Base-by-base conservation (phyloP, 371 early-diverging fungal genomes). In the Capillidium heterosporum region DNA sequence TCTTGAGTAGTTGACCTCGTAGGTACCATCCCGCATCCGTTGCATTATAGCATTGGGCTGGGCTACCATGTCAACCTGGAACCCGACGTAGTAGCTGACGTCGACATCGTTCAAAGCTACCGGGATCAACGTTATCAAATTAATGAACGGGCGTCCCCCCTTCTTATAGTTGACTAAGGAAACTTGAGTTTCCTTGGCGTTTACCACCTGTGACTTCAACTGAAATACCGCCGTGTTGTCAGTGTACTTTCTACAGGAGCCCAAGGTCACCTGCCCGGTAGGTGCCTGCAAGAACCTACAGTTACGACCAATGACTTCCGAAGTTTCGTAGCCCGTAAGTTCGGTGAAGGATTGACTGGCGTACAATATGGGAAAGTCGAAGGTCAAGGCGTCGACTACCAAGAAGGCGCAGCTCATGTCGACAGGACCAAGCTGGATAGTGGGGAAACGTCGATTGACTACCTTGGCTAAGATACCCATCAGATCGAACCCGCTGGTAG, bases 81-180 rank as follows among this genome's bases (percentile, higher is more conserved):
- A 68, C 4, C 81, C 84, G 35, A 83, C 75, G 65, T 72, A 79
- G 57, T 71, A 76, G 51, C 74, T 70, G 23, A 78, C 67, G 31
- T 63, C 64, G n/a, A 43, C 24, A 51, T 35, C 35, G 35, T 35
- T 35, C 35, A 59, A 63, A 24, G 63, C 57, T 26, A 82, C 65
- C 0, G 84, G 82, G 56, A 84, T 74, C 24, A 82, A 66, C 0
- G 80, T 80, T 15, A 80, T 57, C 19, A 78, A 60, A 59, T 81
- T 82, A 42, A 81, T 74, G 66, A 84, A 84, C 13, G 82, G 82
- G 66, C 72, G 75, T 5, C 81, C 84, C 11, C 67, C 66, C 57
- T 77, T 78, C 48, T 74, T 61, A 62, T 80, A 83, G 57, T 83
- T 83, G 48, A 83, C 73, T 7, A 77, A 60, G 19, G 71, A 69